Evolutionary conservation across 2,329 filamentous ascomycete genomes (phyloP).

Genomic region (Aspergillus fumigatiaffinis): DNA sequence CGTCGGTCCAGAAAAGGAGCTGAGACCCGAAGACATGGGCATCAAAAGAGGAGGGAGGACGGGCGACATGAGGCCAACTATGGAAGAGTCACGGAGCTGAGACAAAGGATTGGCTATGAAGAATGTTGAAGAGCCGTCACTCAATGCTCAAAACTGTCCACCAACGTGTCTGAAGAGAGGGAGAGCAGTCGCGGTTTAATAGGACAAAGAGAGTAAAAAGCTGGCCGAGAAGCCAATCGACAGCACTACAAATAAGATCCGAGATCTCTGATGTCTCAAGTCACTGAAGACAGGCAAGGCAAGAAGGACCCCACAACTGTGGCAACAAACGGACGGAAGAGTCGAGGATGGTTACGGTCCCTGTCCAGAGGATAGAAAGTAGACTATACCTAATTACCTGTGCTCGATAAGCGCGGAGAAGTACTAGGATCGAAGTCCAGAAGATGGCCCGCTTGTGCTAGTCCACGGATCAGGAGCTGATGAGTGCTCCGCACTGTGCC

Average conservation of each 20-base stretch:
- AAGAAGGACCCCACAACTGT: conserved; percentile 12
- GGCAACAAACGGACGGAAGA: conserved; percentile 4
- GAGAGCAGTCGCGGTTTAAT: conserved; percentile 6
- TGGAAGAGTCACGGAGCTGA: not conserved
- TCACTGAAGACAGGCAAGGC: conserved; percentile 6
- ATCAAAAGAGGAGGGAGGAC: conserved; percentile 25
- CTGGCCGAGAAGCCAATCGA: conserved; percentile 6
- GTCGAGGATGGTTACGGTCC: conserved; percentile 9
- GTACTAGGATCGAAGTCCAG: not conserved
- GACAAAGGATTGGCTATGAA: not conserved
- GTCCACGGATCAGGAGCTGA: not conserved
- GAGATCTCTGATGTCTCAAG: conserved; percentile 5
- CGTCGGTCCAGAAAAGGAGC: conserved; percentile 27
- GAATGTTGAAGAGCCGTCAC: not conserved
- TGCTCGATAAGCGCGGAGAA: conserved; percentile 5
- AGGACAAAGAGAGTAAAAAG: conserved; percentile 6
- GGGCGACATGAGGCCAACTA: conserved; percentile 27
- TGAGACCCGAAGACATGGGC: conserved; percentile 28
- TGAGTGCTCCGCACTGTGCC: conserved; percentile 7
- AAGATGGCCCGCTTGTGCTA: not conserved
- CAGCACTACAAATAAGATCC: conserved; percentile 17
- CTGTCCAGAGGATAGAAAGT: conserved; percentile 6
- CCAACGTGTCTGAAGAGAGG: conserved; percentile 1
- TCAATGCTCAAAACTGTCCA: not conserved
- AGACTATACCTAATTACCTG: conserved; percentile 1